Percentiles rank a stretch among this genome's conserved stretches.
These are phyloP conservation scores for Aurinia saxatilis DNA, from an alignment of 345 rosid species.

Conservation along the genomic window DNA sequence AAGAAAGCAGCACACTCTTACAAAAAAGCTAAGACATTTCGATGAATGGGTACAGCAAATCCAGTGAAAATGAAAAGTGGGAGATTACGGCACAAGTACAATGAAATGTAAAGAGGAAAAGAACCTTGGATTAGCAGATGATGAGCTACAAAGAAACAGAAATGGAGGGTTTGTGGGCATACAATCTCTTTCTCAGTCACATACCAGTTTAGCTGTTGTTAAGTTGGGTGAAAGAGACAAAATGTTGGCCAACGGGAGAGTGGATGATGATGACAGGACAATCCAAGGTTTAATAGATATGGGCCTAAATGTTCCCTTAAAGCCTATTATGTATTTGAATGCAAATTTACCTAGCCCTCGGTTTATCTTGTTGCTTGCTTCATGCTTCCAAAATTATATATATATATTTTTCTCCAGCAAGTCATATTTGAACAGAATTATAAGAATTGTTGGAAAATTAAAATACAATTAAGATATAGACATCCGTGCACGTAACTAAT, in stretches of 20 bases:
- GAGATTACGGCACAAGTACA: background rate
- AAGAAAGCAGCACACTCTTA: no score
- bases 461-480: no score
- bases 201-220: conserved; percentile 6
- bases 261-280: background rate
- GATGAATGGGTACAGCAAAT: background rate
- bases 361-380: no score
- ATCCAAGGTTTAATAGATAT: background rate
- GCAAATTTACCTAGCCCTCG: no score
- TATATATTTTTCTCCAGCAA: no score
- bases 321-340: background rate
- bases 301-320: background rate
- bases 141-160: background rate
- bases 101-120: background rate
- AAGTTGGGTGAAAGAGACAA: background rate
- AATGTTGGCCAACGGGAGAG: conserved; percentile 5
- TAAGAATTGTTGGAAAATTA: no score
- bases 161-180: background rate
- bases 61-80: background rate
- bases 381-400: no score
- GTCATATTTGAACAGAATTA: no score
- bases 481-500: no score
- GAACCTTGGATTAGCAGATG: conserved; percentile 12
- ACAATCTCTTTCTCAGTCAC: conserved; percentile 24
- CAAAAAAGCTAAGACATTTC: no score